Evolutionary conservation across 1,139 yeast genomes (phyloP).

Genomic region (Pichia sp.): DNA sequence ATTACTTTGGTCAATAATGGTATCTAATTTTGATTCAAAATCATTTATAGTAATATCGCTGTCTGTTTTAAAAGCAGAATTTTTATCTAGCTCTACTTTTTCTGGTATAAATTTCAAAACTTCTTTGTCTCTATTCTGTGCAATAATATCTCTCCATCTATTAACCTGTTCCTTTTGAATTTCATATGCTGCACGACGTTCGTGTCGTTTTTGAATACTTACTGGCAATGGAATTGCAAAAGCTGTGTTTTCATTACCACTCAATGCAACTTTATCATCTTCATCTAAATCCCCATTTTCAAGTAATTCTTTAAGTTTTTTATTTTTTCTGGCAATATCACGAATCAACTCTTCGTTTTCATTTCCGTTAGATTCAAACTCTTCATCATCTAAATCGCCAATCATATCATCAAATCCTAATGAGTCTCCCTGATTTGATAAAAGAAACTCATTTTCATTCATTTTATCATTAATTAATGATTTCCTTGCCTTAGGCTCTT

Average conservation of each 20-base stretch:
- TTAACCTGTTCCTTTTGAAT: conserved; percentile 78
- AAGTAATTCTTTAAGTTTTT: conserved; percentile 4
- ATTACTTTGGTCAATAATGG: conserved; percentile 56
- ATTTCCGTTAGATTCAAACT: conserved; percentile 28
- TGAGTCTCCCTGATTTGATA: conserved; percentile 54
- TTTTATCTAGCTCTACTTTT: conserved; percentile 37
- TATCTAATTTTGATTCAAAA: conserved; percentile 60
- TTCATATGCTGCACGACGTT: conserved; percentile 86
- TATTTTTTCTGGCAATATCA: conserved; percentile 11
- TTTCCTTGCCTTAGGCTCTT: conserved; percentile 31
- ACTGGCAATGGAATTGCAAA: conserved; percentile 78
- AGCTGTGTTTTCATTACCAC: conserved; percentile 37
- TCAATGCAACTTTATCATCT: conserved; percentile 19
- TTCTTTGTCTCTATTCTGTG: conserved; percentile 75
- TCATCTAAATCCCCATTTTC: conserved; percentile 17
- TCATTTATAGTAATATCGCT: conserved; percentile 46
- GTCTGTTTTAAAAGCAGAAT: conserved; percentile 46
- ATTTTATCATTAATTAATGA: conserved; percentile 44
- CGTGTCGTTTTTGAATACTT: conserved; percentile 78
- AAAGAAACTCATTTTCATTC: conserved; percentile 63
- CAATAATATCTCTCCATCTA: conserved; percentile 83
- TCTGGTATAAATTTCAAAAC: conserved; percentile 64
- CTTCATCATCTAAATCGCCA: conserved; percentile 40
- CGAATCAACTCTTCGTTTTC: conserved; percentile 9
- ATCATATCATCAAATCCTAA: conserved; percentile 72